Base-by-base conservation (phyloP, 495 filamentous ascomycete species). In the Penicillium malachiteum region DNA sequence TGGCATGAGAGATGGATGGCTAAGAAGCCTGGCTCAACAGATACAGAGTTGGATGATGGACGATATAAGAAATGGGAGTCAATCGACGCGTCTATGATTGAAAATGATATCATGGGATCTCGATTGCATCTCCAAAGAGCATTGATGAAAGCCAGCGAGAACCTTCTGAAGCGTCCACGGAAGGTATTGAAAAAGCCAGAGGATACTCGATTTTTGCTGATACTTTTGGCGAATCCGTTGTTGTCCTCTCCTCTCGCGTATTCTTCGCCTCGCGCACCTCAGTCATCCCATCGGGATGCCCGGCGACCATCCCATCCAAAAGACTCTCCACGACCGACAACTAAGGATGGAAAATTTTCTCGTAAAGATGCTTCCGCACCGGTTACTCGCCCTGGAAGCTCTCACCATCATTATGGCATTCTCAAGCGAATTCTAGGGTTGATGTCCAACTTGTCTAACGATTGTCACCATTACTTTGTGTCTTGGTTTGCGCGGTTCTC, bases 401-500 rank as follows among this genome's bases (percentile, higher is more conserved):
- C 83, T 42, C 81, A 80, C 16, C 77, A 84, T 46, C 87, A 94
- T 60, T 88, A 89, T n/a, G 87, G 87, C 13, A 89, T 96, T 54
- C 81, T 94, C 63, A 97, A 96, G 65, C 82, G 92, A 43, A 87
- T 96, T 47, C 64, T 96, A 18, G 92, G 92, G 7, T 69, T 96
- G 30, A 56, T 96, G 41, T 86, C 90, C 3, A 90, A 95, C 69
- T 69, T 88, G 12, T 79, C 90, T 0, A 84, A 81, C 62, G 81
- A 87, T 40, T 91, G 88, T 61, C 92, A 96, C 64, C 87, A 87
- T 50, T 84, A 89, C 57, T 71, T 96, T n/a, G 80, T 93, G n/a
- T 82, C 81, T 13, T 96, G 91, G 91, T 85, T 96, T 58, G 84
- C 89, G 35, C 81, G 87, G 44, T 87, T 87, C 55, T 81, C 90